These are phyloP conservation scores for Yarrowia bubula DNA, from an alignment of 805 yeast species.

Conservation along the genomic window DNA sequence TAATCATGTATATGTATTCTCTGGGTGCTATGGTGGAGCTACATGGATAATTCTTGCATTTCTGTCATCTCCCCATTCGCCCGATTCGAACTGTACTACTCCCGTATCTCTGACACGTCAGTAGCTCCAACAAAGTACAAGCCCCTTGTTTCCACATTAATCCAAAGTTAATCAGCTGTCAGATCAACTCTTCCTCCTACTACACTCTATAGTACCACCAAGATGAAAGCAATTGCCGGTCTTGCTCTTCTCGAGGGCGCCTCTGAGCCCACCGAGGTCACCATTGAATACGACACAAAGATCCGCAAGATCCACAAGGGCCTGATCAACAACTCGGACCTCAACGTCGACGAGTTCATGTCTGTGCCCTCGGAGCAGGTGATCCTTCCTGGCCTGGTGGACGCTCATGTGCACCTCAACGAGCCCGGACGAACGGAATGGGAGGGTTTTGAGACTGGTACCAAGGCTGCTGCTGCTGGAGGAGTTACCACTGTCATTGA, in stretches of 20 bases:
- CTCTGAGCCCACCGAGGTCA: slow-evolving; percentile 10
- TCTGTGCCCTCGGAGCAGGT: slow-evolving; percentile 34
- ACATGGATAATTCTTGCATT: too few relatives aligned
- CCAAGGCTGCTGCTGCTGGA: slow-evolving; percentile 90
- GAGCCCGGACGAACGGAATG: slow-evolving; percentile 98
- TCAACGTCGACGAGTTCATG: slow-evolving; percentile 7
- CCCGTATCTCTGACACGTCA: too few relatives aligned
- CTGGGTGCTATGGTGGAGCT: too few relatives aligned
- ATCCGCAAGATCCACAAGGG: background rate
- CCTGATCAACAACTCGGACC: background rate
- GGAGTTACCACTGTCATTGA: slow-evolving; percentile 95
- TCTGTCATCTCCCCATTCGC: too few relatives aligned
- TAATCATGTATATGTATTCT: too few relatives aligned
- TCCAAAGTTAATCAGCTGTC: background rate
- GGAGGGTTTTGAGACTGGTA: slow-evolving; percentile 98
- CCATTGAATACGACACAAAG: slow-evolving; percentile 13
- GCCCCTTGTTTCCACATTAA: background rate
- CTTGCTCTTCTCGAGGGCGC: slow-evolving; percentile 12
- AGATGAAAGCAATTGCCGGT: slow-evolving; percentile 22
- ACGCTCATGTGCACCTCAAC: slow-evolving; percentile 89
- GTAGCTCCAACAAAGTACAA: too few relatives aligned
- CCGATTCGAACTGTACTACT: too few relatives aligned
- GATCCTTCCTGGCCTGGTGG: slow-evolving; percentile 87
- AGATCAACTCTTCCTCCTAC: background rate
- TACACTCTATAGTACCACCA: background rate